Evolutionary conservation across 805 yeast species (phyloP).

Genomic region (Cyberlindnera maclurae): DNA sequence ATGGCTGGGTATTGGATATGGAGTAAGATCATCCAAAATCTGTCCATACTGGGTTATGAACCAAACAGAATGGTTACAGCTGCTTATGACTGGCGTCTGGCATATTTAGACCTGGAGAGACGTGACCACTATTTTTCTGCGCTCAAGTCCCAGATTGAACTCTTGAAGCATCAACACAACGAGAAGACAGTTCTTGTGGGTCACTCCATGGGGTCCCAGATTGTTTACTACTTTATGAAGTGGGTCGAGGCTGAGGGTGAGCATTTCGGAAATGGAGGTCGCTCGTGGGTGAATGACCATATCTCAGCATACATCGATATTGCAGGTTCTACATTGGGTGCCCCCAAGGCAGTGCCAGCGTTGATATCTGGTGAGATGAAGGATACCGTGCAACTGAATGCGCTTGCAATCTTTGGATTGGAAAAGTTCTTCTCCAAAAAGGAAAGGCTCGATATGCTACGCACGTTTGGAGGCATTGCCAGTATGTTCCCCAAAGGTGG

Average conservation of each 20-base stretch:
- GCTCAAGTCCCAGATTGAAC: slow-evolving; percentile 68
- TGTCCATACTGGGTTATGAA: slow-evolving; percentile 91
- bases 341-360: slow-evolving; percentile 91
- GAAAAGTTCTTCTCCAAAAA: slow-evolving; percentile 88
- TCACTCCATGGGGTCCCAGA: slow-evolving; percentile 96
- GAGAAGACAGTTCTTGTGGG: slow-evolving; percentile 72
- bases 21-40: slow-evolving; percentile 90
- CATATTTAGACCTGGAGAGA: slow-evolving; percentile 79
- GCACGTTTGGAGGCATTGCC: slow-evolving; percentile 90
- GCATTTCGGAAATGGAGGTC: slow-evolving; percentile 86
- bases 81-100: slow-evolving; percentile 93
- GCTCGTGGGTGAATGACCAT: slow-evolving; percentile 78
- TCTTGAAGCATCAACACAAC: slow-evolving; percentile 42
- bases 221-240: slow-evolving; percentile 79
- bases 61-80: slow-evolving; percentile 89
- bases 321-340: slow-evolving; percentile 85
- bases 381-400: slow-evolving; percentile 91
- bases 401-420: slow-evolving; percentile 87
- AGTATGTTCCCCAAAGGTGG: slow-evolving; percentile 98
- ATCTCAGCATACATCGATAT: slow-evolving; percentile 79
- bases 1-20: slow-evolving; percentile 98
- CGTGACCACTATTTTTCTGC: slow-evolving; percentile 82
- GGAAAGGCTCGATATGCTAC: slow-evolving; percentile 80
- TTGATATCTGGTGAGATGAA: slow-evolving; percentile 96
- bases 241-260: slow-evolving; percentile 93